Percentiles rank a stretch among this genome's conserved stretches.
Evolutionary conservation across 1,284 basidiomycete genomes (phyloP).

Genomic region (Leccinum angustisporum): DNA sequence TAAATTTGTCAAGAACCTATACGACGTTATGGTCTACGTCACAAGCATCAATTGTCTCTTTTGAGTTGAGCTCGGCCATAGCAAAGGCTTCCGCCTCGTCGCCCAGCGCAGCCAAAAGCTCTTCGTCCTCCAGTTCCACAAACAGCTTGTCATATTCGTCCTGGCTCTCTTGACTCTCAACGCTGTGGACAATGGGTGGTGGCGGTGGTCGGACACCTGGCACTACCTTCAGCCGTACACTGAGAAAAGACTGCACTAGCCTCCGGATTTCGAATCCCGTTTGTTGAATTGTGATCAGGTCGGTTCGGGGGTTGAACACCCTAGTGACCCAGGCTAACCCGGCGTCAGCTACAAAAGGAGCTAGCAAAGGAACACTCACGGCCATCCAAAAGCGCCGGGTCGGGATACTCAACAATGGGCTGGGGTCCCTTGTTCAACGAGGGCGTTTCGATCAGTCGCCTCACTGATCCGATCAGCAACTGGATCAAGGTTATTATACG

Average conservation of each 20-base stretch:
- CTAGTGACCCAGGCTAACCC: slow-evolving; percentile 60
- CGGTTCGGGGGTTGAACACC: slow-evolving; percentile 50
- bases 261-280: slow-evolving; percentile 30
- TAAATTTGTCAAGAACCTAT: slow-evolving; percentile 54
- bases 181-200: slow-evolving; percentile 23
- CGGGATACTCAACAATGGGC: slow-evolving; percentile 53
- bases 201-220: slow-evolving; percentile 46
- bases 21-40: slow-evolving; percentile 9
- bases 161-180: slow-evolving; percentile 71
- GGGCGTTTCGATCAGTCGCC: slow-evolving; percentile 58
- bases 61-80: slow-evolving; percentile 32
- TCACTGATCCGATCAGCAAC: slow-evolving; percentile 60
- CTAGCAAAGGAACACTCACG: slow-evolving; percentile 42
- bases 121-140: slow-evolving; percentile 62
- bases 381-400: slow-evolving; percentile 59
- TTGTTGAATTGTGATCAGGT: slow-evolving; percentile 36
- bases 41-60: slow-evolving; percentile 33
- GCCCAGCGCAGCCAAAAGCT: slow-evolving; percentile 53
- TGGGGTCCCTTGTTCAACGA: slow-evolving; percentile 37
- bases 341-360: slow-evolving; percentile 10
- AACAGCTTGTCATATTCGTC: slow-evolving; percentile 61
- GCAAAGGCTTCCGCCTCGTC: slow-evolving; percentile 31
- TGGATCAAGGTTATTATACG: slow-evolving; percentile 41
- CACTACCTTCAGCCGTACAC: slow-evolving; percentile 54
- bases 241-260: slow-evolving; percentile 64